Evolutionary conservation across 306 rosid species (phyloP), one percentile per base, ranked within the genome.

Genomic region (Malus sylvestris): DNA sequence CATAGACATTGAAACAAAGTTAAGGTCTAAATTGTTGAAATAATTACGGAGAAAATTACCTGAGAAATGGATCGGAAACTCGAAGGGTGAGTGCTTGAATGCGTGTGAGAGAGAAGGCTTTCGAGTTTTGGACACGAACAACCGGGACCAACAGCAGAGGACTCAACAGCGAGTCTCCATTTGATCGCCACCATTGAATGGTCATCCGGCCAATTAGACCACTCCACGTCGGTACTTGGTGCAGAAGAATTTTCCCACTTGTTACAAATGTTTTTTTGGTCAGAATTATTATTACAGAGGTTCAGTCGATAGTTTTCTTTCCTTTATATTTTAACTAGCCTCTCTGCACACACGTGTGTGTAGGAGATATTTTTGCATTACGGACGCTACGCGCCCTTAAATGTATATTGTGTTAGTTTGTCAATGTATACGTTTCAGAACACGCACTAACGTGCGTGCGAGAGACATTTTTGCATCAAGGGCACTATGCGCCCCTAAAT

Each of bases 61-160:
- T 44, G 42, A 22, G 3, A 42, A 62, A 62, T 44, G 19, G 70
- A 62, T 45, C 46, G 40, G n/a, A 19, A 12, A 13, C 20, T 59
- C 27, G 27, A 61, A 11, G 60, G 35, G 57, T 15, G 29, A 33
- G 27, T 4, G 44, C 25, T 13, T 2, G 30, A 10, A 11, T 35
- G 2, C 8, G 2, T 2, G 14, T 10, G 22, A 35, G 67, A 52
- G 62, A 18, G 27, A 51, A 14, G 25, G 42, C 9, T 45, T 14
- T 18, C 9, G 8, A 64, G 22, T 8, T 64, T 32, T 23, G 23
- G 20, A 3, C 29, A 51, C 40, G 19, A 45, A 69, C 32, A 11
- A 72, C 18, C 68, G 29, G 44, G 30, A 60, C 46, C 30, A 7
- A 74, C 45, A 45, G 60, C 55, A 58, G 70, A 61, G 68, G 60